Conservation (phyloP, 2,329 filamentous ascomycete species). For the Huntiella savannae region DNA sequence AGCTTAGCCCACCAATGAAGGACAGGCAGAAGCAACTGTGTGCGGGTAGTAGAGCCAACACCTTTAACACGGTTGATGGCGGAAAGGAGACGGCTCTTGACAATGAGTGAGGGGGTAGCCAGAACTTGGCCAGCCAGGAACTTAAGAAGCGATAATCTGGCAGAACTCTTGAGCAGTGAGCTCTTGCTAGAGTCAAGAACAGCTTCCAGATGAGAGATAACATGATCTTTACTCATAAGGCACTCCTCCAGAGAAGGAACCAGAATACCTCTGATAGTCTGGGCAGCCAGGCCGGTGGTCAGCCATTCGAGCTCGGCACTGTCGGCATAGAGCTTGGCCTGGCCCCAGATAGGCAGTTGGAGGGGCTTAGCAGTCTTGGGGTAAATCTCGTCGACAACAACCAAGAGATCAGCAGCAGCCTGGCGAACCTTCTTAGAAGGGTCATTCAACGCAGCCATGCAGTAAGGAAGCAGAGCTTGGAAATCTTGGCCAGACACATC, state of each 20-base stretch:
- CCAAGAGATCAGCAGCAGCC: slow-evolving; percentile 49
- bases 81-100: slow-evolving; percentile 54
- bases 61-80: slow-evolving; percentile 55
- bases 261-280: slow-evolving; percentile 47
- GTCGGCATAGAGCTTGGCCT: slow-evolving; percentile 45
- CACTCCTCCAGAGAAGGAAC: slow-evolving; percentile 68
- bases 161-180: slow-evolving; percentile 34
- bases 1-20: slow-evolving; percentile 50
- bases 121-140: slow-evolving; percentile 59
- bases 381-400: slow-evolving; percentile 34
- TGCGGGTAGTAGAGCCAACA: slow-evolving; percentile 49
- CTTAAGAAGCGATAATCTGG: slow-evolving; percentile 44
- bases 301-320: slow-evolving; percentile 37
- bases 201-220: slow-evolving; percentile 39
- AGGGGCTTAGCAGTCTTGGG: slow-evolving; percentile 19
- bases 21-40: slow-evolving; percentile 55
- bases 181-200: slow-evolving; percentile 24
- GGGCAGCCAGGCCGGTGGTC: slow-evolving; percentile 33
- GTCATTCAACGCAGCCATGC: slow-evolving; percentile 56
- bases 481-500: slow-evolving; percentile 40
- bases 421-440: slow-evolving; percentile 56
- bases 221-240: slow-evolving; percentile 55
- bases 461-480: slow-evolving; percentile 69
- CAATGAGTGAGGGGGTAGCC: slow-evolving; percentile 44
- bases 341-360: slow-evolving; percentile 34